A percentile compares a stretch with the other conserved stretches of the same genome.
These are phyloP conservation scores for Daldinia vernicosa DNA, from an alignment of 495 filamentous ascomycete genomes.

Conservation along the genomic window DNA sequence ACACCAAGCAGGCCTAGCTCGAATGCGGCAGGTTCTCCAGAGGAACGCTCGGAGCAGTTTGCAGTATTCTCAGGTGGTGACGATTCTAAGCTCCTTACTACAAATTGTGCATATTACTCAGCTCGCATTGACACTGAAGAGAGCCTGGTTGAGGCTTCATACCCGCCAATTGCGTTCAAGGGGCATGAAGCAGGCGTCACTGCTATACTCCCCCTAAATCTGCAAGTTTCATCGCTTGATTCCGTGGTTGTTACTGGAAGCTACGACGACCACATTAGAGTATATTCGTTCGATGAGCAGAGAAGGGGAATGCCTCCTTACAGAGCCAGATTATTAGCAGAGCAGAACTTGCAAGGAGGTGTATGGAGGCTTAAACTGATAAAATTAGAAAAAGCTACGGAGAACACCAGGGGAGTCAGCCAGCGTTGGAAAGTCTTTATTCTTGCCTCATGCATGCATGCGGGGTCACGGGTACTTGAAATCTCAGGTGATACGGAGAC, in stretches of 20 bases:
- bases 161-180: conserved; percentile 51
- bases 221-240: conserved; percentile 48
- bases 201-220: conserved; percentile 74
- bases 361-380: conserved; percentile 87
- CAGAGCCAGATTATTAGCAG: conserved; percentile 64
- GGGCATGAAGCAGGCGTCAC: conserved; percentile 87
- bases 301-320: conserved; percentile 17
- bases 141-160: conserved; percentile 48
- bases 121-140: conserved; percentile 9
- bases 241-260: conserved; percentile 82
- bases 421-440: conserved; percentile 59
- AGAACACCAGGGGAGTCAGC: conserved; percentile 6
- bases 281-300: conserved; percentile 56
- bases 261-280: conserved; percentile 86
- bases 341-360: conserved; percentile 79
- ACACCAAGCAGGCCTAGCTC: conserved; percentile 3
- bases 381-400: conserved; percentile 58
- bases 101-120: conserved; percentile 37
- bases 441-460: conserved; percentile 94
- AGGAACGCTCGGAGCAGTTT: conserved; percentile 16
- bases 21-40: background rate
- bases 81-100: conserved; percentile 61
- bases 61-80: conserved; percentile 74
- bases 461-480: conserved; percentile 74
- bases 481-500: conserved; percentile 50